Evolutionary conservation across 2,329 filamentous ascomycete genomes (phyloP).

Genomic region (Cercospora sp.): DNA sequence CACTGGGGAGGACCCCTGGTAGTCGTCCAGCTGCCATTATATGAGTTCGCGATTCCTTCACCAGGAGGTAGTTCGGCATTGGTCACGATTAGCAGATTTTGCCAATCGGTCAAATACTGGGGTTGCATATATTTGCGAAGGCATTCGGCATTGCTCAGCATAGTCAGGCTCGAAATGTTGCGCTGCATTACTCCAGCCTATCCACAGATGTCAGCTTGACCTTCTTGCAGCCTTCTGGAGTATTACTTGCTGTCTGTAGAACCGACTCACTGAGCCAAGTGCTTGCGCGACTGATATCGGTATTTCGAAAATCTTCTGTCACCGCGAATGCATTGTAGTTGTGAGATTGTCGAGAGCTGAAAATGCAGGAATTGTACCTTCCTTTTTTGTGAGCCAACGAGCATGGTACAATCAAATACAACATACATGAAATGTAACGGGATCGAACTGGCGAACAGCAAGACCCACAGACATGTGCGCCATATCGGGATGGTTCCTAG

Average conservation of each 20-base stretch:
- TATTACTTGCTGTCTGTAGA: neutral
- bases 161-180: neutral
- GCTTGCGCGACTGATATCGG: too few relatives aligned
- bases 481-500: neutral
- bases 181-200: neutral
- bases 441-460: neutral
- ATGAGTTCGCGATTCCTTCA: neutral
- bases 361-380: neutral
- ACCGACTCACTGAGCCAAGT: neutral
- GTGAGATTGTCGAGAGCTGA: neutral
- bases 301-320: too few relatives aligned
- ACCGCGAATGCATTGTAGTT: neutral
- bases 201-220: neutral
- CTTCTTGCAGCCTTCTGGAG: neutral
- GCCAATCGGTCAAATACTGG: neutral
- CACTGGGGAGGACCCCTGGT: neutral
- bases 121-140: neutral
- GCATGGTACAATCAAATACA: fast-evolving
- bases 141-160: neutral
- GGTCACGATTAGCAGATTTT: neutral
- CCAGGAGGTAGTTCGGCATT: neutral
- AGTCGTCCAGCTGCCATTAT: neutral
- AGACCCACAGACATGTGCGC: neutral
- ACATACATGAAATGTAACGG: neutral
- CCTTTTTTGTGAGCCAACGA: too few relatives aligned